A percentile compares a stretch with the other conserved stretches of the same genome.
phyloP scores from a whole-genome alignment of 768 basidiomycete genomes.

The Auriscalpium orientale region DNA sequence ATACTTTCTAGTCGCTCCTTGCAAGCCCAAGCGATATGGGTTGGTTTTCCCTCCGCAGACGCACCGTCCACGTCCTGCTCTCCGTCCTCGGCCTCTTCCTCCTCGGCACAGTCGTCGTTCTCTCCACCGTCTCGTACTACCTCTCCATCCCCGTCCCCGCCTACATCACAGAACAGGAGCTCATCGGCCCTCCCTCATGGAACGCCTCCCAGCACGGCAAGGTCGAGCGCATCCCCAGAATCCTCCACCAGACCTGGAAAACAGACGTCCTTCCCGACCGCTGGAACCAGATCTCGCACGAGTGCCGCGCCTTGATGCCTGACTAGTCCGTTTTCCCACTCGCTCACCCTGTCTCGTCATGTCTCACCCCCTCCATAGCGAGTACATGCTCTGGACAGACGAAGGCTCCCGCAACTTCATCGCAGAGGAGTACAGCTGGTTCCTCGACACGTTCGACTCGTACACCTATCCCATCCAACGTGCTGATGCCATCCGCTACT shows the following conservation, averaged over 20 bases:
- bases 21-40: constrained; percentile 11
- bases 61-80: constrained; percentile 39
- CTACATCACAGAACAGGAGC: constrained; percentile 73
- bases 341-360: constrained; percentile 3
- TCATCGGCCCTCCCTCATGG: constrained; percentile 53
- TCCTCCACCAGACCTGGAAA: constrained; percentile 99
- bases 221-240: constrained; percentile 77
- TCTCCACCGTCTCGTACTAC: constrained; percentile 87
- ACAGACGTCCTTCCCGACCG: constrained; percentile 72
- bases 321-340: constrained; percentile 71
- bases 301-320: constrained; percentile 85
- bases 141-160: constrained; percentile 73
- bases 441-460: constrained; percentile 86
- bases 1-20: constrained; percentile 12
- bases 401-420: constrained; percentile 86
- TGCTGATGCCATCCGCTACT: constrained; percentile 97
- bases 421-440: constrained; percentile 81
- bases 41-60: constrained; percentile 28
- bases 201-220: constrained; percentile 55
- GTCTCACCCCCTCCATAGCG: constrained; percentile 39
- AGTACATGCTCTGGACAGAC: constrained; percentile 98
- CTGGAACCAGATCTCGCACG: constrained; percentile 77
- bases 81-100: constrained; percentile 68
- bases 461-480: constrained; percentile 92
- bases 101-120: constrained; percentile 81